Percentiles rank a stretch among this genome's conserved stretches.
Conservation (phyloP, 2,329 filamentous ascomycete species). For the Beauveria sp. region DNA sequence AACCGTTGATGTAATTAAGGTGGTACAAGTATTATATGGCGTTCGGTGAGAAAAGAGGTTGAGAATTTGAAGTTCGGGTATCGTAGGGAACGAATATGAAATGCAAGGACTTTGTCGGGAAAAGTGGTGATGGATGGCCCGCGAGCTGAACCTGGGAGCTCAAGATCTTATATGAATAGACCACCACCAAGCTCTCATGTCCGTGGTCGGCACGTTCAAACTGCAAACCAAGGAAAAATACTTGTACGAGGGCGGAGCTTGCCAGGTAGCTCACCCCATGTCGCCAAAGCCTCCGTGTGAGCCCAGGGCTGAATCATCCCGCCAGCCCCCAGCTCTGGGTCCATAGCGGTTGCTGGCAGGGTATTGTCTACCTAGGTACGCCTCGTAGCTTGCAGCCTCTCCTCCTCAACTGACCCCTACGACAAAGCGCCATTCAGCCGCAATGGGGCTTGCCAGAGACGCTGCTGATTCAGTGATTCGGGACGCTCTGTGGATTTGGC, state of each 20-base stretch:
- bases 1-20: neutral
- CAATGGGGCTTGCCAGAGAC: neutral
- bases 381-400: neutral
- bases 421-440: conserved; percentile 6
- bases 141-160: neutral
- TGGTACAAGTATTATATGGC: neutral
- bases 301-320: conserved; percentile 9
- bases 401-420: neutral
- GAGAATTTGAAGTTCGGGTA: neutral
- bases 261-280: neutral
- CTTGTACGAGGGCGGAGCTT: neutral
- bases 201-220: neutral
- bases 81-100: neutral
- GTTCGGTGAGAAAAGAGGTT: neutral
- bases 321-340: neutral
- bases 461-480: neutral
- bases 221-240: neutral
- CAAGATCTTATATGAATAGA: neutral
- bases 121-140: neutral
- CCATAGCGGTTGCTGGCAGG: neutral
- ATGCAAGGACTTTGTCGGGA: neutral
- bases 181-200: neutral
- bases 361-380: neutral
- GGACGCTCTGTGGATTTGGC: neutral
- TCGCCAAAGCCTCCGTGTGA: neutral